Conservation (phyloP, 2,329 filamentous ascomycete genomes). For the Curvularia sp. region DNA sequence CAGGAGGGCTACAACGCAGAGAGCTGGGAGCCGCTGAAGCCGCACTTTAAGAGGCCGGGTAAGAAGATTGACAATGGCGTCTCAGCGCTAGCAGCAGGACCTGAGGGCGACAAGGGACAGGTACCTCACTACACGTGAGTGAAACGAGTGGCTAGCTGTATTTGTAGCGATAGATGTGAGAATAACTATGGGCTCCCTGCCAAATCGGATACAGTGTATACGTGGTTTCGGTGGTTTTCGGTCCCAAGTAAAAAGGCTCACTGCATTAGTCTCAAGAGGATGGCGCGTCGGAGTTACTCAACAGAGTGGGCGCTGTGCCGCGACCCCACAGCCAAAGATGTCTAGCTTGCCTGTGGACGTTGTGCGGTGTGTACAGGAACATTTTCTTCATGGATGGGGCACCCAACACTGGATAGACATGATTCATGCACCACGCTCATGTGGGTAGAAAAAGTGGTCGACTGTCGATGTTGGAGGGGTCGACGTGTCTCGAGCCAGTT, state of each 20-base stretch:
- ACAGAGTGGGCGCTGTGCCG: slow-evolving; percentile 13
- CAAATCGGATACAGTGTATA: background rate
- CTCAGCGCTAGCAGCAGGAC: slow-evolving; percentile 22
- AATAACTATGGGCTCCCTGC: slow-evolving; percentile 1
- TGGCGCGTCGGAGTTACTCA: slow-evolving; percentile 13
- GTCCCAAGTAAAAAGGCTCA: slow-evolving; percentile 8
- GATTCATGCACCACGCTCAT: background rate
- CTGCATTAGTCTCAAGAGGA: slow-evolving; percentile 5
- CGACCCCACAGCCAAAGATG: slow-evolving; percentile 9
- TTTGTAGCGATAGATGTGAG: slow-evolving; percentile 8
- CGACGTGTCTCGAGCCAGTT: slow-evolving; percentile 12
- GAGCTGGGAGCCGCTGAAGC: slow-evolving; percentile 71
- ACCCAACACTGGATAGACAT: background rate
- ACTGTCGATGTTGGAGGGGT: slow-evolving; percentile 1
- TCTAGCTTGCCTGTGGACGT: background rate
- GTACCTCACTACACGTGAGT: slow-evolving; percentile 37
- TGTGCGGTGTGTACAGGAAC: background rate
- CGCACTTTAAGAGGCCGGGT: slow-evolving; percentile 52
- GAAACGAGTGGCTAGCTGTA: slow-evolving; percentile 11
- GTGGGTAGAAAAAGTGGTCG: background rate
- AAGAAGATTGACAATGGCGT: slow-evolving; percentile 40
- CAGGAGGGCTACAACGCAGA: slow-evolving; percentile 79
- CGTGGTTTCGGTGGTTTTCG: slow-evolving; percentile 9
- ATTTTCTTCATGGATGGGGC: background rate
- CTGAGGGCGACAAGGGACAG: slow-evolving; percentile 33